phyloP scores from a whole-genome alignment of 768 basidiomycete genomes.

The Favolaschia claudopus region DNA sequence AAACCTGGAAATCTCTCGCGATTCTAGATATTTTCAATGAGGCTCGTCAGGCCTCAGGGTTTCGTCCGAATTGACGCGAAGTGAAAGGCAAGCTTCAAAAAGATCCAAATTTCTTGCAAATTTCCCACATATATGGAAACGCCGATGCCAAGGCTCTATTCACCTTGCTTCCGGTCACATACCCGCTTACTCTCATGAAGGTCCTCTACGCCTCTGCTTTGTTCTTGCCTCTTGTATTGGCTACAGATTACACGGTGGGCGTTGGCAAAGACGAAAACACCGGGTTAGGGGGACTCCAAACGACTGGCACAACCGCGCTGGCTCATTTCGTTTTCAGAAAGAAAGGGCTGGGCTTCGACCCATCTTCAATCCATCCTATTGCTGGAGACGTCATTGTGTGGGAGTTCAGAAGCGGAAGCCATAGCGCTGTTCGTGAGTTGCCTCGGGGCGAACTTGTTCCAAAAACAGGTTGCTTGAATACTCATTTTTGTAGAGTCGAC shows the following conservation, averaged over 20 bases:
- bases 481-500: constrained; percentile 38
- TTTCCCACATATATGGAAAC: no score
- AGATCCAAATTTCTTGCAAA: no score
- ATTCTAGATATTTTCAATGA: no score
- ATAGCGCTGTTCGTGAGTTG: constrained; percentile 48
- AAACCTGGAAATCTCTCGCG: no score
- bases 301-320: no score
- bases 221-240: constrained; percentile 36
- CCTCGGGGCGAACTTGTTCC: neutral
- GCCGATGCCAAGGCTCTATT: neutral
- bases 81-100: no score
- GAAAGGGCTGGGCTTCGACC: constrained; percentile 51
- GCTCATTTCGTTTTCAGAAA: constrained; percentile 33
- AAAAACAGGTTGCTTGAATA: neutral
- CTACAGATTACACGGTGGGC: constrained; percentile 42
- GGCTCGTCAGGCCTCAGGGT: no score
- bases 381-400: constrained; percentile 45
- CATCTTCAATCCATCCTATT: constrained; percentile 44
- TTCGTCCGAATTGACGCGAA: no score
- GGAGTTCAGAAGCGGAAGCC: constrained; percentile 47
- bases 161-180: neutral
- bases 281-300: constrained; percentile 33
- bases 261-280: constrained; percentile 52
- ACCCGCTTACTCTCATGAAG: constrained; percentile 2
- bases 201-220: neutral